Evolutionary conservation across 257 asterid genomes (phyloP).

Genomic region (Capsicum rhomboideum): DNA sequence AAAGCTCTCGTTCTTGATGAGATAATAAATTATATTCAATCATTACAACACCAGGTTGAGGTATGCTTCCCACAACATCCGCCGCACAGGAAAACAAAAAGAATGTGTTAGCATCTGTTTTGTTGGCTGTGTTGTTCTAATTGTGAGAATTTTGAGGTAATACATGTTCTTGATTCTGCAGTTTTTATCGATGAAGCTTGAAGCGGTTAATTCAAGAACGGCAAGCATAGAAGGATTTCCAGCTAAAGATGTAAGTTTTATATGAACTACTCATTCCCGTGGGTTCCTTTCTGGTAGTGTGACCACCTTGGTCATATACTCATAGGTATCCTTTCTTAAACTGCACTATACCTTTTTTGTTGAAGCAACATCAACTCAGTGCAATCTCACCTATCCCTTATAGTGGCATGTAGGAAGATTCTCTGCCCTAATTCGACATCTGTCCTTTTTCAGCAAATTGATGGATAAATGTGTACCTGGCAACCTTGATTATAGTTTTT

Average conservation of each 20-base stretch:
- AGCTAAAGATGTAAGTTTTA: conserved; percentile 67
- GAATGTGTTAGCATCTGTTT: background rate
- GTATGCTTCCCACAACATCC: conserved; percentile 15
- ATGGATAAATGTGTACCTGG: background rate
- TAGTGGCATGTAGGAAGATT: background rate
- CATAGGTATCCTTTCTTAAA: no score
- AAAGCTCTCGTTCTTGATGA: conserved; percentile 88
- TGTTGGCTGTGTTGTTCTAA: background rate
- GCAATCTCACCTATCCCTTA: background rate
- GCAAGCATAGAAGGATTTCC: conserved; percentile 60
- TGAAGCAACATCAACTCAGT: background rate
- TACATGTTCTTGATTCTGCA: conserved; percentile 11
- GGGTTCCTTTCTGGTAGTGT: background rate
- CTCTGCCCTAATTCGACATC: background rate
- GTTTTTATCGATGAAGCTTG: conserved; percentile 95
- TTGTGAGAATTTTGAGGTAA: background rate
- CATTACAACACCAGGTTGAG: conserved; percentile 89
- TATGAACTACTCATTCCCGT: background rate
- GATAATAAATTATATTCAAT: conserved; percentile 80
- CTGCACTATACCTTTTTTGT: background rate
- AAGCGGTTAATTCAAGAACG: conserved; percentile 70
- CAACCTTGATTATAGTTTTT: background rate
- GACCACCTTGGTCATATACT: background rate
- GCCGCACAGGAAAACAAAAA: background rate
- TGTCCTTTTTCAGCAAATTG: background rate